These are phyloP conservation scores for Schwanniomyces pseudopolymorphus DNA, from an alignment of 805 yeast genomes.

Conservation along the genomic window DNA sequence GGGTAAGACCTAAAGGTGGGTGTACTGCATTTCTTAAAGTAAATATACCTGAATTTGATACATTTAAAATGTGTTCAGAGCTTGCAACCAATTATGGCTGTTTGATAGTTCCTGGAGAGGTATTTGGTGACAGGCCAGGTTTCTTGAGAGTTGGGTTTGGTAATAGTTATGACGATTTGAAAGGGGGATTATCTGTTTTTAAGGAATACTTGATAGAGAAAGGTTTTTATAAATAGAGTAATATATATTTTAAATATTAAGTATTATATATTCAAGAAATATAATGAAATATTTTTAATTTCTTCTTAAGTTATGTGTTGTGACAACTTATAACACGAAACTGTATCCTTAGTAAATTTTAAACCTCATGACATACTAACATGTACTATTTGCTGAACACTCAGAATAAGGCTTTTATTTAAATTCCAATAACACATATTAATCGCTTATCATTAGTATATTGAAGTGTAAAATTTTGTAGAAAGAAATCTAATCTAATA, in stretches of 20 bases:
- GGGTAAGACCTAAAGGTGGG: slow-evolving; percentile 49
- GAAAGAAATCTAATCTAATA: neutral
- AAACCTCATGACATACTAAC: too few species aligned
- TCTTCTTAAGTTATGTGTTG: too few species aligned
- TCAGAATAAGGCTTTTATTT: too few species aligned
- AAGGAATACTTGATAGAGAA: slow-evolving; percentile 8
- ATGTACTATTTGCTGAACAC: too few species aligned
- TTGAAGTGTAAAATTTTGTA: neutral
- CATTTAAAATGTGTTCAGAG: slow-evolving; percentile 31
- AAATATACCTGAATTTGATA: slow-evolving; percentile 22
- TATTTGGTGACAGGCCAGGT: slow-evolving; percentile 40
- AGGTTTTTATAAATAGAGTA: neutral
- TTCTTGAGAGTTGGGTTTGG: slow-evolving; percentile 51
- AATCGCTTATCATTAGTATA: too few species aligned
- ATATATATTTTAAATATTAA: neutral
- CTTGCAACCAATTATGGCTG: slow-evolving; percentile 34
- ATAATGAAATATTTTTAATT: too few species aligned
- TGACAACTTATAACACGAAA: too few species aligned
- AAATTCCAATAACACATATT: too few species aligned
- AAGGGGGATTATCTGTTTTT: slow-evolving; percentile 30
- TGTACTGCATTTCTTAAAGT: slow-evolving; percentile 45
- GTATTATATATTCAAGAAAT: neutral
- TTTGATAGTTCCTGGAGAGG: slow-evolving; percentile 51
- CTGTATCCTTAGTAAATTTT: too few species aligned
- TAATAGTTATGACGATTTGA: slow-evolving; percentile 34